A percentile compares a stretch with the other conserved stretches of the same genome.
phyloP scores from a whole-genome alignment of 306 rosid genomes.

The Psophocarpus tetragonolobus region DNA sequence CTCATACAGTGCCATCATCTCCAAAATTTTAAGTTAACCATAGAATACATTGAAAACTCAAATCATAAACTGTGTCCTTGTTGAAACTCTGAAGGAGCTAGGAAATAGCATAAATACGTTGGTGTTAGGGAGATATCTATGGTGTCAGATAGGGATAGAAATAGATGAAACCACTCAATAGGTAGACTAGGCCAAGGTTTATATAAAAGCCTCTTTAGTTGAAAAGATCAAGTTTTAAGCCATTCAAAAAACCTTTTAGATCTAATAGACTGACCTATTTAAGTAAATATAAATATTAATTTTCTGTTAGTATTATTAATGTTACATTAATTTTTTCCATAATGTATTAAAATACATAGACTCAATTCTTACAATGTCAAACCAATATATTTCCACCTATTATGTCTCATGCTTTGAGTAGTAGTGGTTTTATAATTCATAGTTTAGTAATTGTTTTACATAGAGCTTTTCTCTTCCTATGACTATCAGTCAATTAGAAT shows the following conservation, averaged over 20 bases:
- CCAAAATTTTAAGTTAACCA: not conserved
- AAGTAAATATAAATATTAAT: no score
- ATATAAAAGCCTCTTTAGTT: no score
- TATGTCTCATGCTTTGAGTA: not conserved
- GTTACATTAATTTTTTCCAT: no score
- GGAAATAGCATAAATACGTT: not conserved
- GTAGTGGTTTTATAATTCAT: not conserved
- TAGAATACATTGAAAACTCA: not conserved
- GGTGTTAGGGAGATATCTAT: not conserved
- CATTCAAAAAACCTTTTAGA: not conserved
- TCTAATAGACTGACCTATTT: no score
- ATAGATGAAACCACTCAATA: no score
- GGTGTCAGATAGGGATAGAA: not conserved
- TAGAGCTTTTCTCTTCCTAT: not conserved
- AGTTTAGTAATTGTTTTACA: not conserved
- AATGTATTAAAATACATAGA: no score
- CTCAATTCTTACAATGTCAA: not conserved
- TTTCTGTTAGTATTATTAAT: no score
- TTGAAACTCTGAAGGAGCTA: not conserved
- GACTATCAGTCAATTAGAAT: not conserved
- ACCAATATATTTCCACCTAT: no score
- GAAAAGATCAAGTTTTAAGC: no score
- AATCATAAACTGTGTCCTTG: not conserved
- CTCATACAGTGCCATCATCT: not conserved
- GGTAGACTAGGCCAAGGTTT: no score